These are phyloP conservation scores for Clarireedia paspali DNA, from an alignment of 2,329 filamentous ascomycete genomes.

Conservation along the genomic window DNA sequence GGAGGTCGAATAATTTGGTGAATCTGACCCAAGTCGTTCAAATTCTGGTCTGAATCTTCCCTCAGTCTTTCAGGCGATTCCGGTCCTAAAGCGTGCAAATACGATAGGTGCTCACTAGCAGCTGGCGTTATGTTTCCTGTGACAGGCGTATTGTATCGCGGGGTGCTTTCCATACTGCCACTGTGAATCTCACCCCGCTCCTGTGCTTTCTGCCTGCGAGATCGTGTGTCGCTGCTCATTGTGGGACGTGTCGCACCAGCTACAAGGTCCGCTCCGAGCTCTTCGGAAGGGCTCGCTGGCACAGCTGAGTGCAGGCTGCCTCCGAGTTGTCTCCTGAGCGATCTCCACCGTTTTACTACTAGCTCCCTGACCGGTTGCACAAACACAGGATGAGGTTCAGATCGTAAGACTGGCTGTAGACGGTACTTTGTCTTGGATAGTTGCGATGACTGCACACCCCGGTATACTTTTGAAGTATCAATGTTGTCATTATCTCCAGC, in stretches of 20 bases:
- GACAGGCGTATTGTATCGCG: conserved; percentile 20
- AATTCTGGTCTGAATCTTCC: background rate
- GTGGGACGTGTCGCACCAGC: conserved; percentile 11
- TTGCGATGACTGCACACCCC: background rate
- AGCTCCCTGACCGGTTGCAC: conserved; percentile 27
- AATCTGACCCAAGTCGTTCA: background rate
- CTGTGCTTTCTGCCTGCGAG: conserved; percentile 21
- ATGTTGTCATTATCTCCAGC: conserved; percentile 3
- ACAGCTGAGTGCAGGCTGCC: conserved; percentile 18
- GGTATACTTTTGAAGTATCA: conserved; percentile 1
- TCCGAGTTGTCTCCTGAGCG: conserved; percentile 21
- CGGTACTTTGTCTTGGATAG: conserved; percentile 13
- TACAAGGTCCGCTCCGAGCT: conserved; percentile 3
- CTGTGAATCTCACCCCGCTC: conserved; percentile 26
- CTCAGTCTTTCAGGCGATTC: background rate
- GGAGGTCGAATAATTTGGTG: background rate
- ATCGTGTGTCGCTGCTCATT: conserved; percentile 17
- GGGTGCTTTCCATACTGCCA: conserved; percentile 16
- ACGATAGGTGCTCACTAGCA: background rate
- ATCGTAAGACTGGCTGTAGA: conserved; percentile 21
- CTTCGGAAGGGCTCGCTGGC: conserved; percentile 11
- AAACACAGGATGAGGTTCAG: conserved; percentile 25
- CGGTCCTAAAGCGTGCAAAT: background rate
- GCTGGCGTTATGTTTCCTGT: conserved; percentile 12
- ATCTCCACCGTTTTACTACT: conserved; percentile 25